Evolutionary conservation across 257 asterid genomes (phyloP).

Genomic region (Lavandula angustifolia): DNA sequence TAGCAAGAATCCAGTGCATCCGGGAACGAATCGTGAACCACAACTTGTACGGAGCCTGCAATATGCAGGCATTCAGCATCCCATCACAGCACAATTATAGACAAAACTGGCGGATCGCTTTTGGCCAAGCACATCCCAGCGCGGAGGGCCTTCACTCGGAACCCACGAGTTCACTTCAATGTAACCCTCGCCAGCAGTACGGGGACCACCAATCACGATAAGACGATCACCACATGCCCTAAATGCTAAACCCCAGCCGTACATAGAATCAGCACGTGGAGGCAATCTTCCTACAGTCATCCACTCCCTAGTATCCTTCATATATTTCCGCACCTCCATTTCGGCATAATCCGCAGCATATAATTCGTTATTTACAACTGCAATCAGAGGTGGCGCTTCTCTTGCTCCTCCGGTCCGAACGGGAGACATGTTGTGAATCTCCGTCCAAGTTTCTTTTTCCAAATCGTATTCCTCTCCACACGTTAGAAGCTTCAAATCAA

Average conservation of each 20-base stretch:
- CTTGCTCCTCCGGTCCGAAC: constrained; percentile 35
- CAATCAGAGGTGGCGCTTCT: constrained; percentile 82
- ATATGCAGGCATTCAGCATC: constrained; percentile 61
- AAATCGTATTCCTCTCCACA: constrained; percentile 74
- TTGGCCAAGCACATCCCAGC: constrained; percentile 81
- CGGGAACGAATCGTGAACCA: constrained; percentile 46
- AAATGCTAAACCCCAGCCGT: constrained; percentile 94
- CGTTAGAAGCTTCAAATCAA: constrained; percentile 48
- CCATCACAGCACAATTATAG: constrained; percentile 98
- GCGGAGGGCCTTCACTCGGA: constrained; percentile 58
- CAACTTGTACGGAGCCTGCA: constrained; percentile 31
- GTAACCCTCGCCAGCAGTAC: constrained; percentile 55
- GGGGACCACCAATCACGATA: constrained; percentile 79
- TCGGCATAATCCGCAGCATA: constrained; percentile 78
- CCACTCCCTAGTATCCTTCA: constrained; percentile 55
- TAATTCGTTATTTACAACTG: constrained; percentile 72
- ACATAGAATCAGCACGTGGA: constrained; percentile 63
- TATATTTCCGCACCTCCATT: constrained; percentile 61
- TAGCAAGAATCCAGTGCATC: constrained; percentile 60
- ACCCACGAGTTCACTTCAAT: constrained; percentile 79
- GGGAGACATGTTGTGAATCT: constrained; percentile 73
- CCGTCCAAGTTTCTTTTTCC: constrained; percentile 56
- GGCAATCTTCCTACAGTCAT: constrained; percentile 65
- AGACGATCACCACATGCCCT: constrained; percentile 82
- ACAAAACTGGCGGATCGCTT: constrained; percentile 82